Base-by-base conservation (phyloP, 2,329 filamentous ascomycete genomes). In the Ophiosphaerella korrae region DNA sequence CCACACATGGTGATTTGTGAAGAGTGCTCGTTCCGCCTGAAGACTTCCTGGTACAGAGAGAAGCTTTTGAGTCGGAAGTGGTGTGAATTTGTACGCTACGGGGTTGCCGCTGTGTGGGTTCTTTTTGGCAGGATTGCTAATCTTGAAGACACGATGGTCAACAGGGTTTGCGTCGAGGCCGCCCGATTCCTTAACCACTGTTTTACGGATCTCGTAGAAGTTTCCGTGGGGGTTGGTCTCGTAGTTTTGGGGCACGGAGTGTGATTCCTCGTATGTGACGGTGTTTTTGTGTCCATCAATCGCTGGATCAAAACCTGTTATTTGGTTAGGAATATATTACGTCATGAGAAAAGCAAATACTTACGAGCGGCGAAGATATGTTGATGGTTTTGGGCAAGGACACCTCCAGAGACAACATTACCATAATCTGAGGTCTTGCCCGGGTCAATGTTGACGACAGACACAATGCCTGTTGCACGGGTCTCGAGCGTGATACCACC, bases 361-460 rank as follows among this genome's bases (percentile, higher is more conserved):
- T 50, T 55, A 63, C 68, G 66, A 7, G 65, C 60, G 11, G 67
- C 67, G 66, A 90, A 89, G 37, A 89, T 78, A 71, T 90, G 87
- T 66, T 90, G 87, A 58, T 90, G 87, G 67, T 88, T 85, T 53
- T 85, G 84, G 0, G 87, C 87, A 1, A 89, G 73, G 0, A 86
- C 82, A 0, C 87, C 87, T 0, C 84, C 82, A 0, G 79, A 78
- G 2, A 89, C 86, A 2, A 87, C 80, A 47, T 84, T 89, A 29
- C 85, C 85, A 66, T 80, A 88, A 6, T 72, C 63, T 7, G 66
- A 72, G 1, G 78, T 82, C 58, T 82, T 80, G 35, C 80, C 81
- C 4, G 80, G 77, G 41, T 84, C 83, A 48, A 88, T 85, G 57
- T 82, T 80, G 21, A 84, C 79, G 2, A 84, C 82, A 6, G 80